Percentiles rank a stretch among this genome's conserved stretches.
Evolutionary conservation across 2,329 filamentous ascomycete genomes (phyloP).

Genomic region (Rhynchosporium secalis): DNA sequence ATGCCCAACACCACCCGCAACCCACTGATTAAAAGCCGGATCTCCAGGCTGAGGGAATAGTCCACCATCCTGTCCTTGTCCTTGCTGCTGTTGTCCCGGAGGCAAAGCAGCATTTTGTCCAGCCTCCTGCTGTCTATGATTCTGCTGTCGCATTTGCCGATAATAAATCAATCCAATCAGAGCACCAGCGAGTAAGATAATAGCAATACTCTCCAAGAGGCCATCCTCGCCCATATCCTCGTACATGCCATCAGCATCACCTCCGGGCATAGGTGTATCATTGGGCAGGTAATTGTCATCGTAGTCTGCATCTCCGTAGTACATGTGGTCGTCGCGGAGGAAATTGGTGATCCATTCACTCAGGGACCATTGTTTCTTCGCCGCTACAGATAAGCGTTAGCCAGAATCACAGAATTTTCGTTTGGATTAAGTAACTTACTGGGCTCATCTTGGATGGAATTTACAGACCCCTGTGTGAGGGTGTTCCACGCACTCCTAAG

Average conservation of each 20-base stretch:
- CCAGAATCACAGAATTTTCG: background rate
- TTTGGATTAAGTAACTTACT: conserved; percentile 53
- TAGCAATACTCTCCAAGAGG: conserved; percentile 79
- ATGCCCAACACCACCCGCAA: conserved; percentile 63
- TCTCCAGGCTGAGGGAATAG: conserved; percentile 67
- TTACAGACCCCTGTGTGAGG: conserved; percentile 84
- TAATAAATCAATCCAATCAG: conserved; percentile 82
- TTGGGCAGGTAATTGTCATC: conserved; percentile 45
- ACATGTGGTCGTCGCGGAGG: conserved; percentile 62
- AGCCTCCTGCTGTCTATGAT: conserved; percentile 47
- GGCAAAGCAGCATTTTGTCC: conserved; percentile 39
- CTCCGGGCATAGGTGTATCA: conserved; percentile 56
- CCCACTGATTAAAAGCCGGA: conserved; percentile 67
- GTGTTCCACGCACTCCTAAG: conserved; percentile 92
- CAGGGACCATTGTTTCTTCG: conserved; percentile 72
- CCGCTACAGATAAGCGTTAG: conserved; percentile 50
- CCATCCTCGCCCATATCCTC: conserved; percentile 74
- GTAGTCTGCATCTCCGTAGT: conserved; percentile 60
- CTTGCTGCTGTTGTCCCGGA: conserved; percentile 33
- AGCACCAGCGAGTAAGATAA: conserved; percentile 73
- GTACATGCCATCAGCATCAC: conserved; percentile 54
- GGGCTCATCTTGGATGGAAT: conserved; percentile 87
- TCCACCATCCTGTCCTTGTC: conserved; percentile 47
- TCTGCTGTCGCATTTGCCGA: conserved; percentile 67
- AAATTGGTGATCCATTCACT: conserved; percentile 88